Conservation (phyloP, 1,284 basidiomycete genomes). For the Malassezia cuniculi region DNA sequence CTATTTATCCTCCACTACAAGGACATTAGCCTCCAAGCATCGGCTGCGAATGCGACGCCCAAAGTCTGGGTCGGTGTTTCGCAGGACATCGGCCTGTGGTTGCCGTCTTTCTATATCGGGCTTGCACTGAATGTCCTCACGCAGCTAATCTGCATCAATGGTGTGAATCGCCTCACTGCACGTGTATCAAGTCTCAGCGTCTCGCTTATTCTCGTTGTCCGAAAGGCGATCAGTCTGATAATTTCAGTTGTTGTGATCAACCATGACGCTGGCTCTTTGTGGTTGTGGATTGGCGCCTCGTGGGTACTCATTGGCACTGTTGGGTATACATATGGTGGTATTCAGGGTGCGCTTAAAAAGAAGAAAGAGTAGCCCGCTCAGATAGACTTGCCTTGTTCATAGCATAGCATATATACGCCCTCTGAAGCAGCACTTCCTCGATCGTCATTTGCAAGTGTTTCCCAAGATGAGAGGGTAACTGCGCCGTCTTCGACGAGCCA, state of each 20-base stretch:
- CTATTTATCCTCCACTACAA: constrained; percentile 49
- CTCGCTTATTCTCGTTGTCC: constrained; percentile 72
- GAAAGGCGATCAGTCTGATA: constrained; percentile 72
- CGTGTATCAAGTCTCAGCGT: constrained; percentile 66
- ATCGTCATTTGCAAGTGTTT: background rate
- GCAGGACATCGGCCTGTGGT: constrained; percentile 14
- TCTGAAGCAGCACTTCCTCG: background rate
- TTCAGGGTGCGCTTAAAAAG: constrained; percentile 1
- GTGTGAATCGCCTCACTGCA: constrained; percentile 69
- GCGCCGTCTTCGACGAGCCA: constrained; percentile 3
- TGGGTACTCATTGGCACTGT: constrained; percentile 63
- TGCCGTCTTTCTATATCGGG: constrained; percentile 58
- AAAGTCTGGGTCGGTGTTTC: constrained; percentile 21
- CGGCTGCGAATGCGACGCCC: constrained; percentile 23
- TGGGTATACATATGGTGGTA: constrained; percentile 49
- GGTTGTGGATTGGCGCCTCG: constrained; percentile 34
- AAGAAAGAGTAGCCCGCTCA: background rate
- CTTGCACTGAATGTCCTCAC: constrained; percentile 64
- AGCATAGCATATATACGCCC: constrained; percentile 2
- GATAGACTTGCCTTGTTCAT: background rate
- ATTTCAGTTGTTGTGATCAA: constrained; percentile 55
- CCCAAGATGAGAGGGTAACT: background rate
- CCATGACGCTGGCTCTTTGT: constrained; percentile 10
- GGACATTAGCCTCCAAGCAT: constrained; percentile 14
- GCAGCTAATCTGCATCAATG: constrained; percentile 74